Percentiles rank a stretch among this genome's conserved stretches.
Conservation (phyloP, 2,329 filamentous ascomycete species). For the Stachybotrys elegans region DNA sequence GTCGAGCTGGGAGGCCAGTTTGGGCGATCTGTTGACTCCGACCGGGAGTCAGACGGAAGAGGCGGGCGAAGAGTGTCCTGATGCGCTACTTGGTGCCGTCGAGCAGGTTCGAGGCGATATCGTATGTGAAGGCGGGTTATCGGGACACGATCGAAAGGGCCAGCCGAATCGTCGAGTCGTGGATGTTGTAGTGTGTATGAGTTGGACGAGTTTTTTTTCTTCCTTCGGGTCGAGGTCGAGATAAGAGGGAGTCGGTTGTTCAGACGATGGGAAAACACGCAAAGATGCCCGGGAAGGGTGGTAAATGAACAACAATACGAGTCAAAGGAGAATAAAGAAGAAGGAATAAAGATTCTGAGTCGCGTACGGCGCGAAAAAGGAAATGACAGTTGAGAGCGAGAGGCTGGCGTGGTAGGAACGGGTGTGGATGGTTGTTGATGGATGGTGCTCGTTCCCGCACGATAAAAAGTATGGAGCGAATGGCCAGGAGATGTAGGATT, state of each 20-base stretch:
- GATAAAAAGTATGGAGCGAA: not conserved
- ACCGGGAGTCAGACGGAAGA: conserved; percentile 26
- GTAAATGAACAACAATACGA: no score
- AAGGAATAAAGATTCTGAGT: no score
- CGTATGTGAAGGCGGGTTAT: not conserved
- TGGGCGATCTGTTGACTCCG: conserved; percentile 27
- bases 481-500: conserved; percentile 4
- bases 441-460: not conserved
- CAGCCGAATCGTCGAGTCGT: not conserved
- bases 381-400: no score
- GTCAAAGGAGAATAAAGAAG: no score
- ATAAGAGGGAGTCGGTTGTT: no score
- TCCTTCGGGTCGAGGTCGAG: no score
- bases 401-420: no score
- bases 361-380: no score
- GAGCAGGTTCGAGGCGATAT: not conserved
- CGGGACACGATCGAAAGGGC: not conserved
- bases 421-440: no score
- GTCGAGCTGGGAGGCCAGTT: conserved; percentile 34
- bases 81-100: not conserved
- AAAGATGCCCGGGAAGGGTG: no score
- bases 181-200: not conserved
- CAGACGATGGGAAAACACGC: no score
- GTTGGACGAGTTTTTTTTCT: no score
- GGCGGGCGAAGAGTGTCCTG: not conserved